phyloP scores from a whole-genome alignment of 106 monocot genomes.

The Dioscorea alata region DNA sequence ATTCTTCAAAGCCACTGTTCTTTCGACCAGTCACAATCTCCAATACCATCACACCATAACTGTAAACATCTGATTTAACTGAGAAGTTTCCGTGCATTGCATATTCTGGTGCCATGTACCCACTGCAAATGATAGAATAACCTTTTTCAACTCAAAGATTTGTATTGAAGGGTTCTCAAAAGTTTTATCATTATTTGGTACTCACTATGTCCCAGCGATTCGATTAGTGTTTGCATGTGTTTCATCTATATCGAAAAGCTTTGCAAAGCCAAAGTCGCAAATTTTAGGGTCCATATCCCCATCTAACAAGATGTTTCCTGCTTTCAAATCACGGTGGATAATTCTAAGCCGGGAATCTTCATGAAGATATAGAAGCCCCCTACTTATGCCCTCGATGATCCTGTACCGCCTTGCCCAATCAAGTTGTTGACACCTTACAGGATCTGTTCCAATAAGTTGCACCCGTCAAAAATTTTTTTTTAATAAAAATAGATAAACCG shows the following conservation, averaged over 20 bases:
- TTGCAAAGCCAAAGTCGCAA: constrained; percentile 19
- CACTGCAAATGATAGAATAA: neutral
- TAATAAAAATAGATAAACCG: too few relatives aligned
- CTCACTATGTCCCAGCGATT: constrained; percentile 16
- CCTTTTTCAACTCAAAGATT: too few relatives aligned
- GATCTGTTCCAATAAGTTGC: neutral
- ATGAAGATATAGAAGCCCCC: constrained; percentile 16
- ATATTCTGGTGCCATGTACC: constrained; percentile 36
- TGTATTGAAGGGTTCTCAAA: too few relatives aligned
- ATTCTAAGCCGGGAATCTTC: constrained; percentile 14
- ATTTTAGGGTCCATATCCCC: neutral
- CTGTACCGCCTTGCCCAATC: constrained; percentile 3
- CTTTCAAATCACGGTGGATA: constrained; percentile 24
- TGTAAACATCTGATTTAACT: constrained; percentile 23
- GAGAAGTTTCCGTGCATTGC: constrained; percentile 20
- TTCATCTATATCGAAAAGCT: constrained; percentile 6
- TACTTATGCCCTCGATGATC: constrained; percentile 11
- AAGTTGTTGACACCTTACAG: neutral
- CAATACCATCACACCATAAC: constrained; percentile 22
- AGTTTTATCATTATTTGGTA: neutral
- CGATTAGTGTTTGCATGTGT: constrained; percentile 4
- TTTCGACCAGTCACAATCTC: constrained; percentile 24
- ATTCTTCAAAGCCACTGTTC: constrained; percentile 9
- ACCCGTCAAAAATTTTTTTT: too few relatives aligned
- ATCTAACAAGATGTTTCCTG: constrained; percentile 26